Evolutionary conservation across 805 yeast species (phyloP), one percentile per base, ranked within the genome.

Genomic region (Isabelozyma heimii): DNA sequence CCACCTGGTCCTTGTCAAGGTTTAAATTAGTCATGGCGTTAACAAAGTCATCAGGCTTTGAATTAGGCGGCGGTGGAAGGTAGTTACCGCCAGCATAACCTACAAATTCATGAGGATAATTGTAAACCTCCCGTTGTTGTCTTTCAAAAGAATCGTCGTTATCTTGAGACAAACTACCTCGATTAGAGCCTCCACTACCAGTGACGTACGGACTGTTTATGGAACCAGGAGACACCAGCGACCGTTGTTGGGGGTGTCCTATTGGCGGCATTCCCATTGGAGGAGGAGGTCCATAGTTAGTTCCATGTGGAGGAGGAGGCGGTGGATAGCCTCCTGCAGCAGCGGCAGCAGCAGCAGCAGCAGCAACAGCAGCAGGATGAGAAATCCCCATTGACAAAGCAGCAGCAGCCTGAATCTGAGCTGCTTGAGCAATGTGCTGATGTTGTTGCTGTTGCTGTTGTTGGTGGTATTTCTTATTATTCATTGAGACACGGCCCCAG

Each of bases 401-500:
- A 24, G 71, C 68, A 2, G 70, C 73, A 2, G 69, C 70, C 50
- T 69, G 73, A 52, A 70, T 55, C 44, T 65, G 75, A 1, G 71
- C 65, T 30, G 72, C 66, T 45, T 65, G 73, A 3, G 66, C 66
- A 41, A 57, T 60, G 42, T 62, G 65, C 13, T 61, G 24, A 2
- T 20, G 24, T 20, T 20, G 24, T 6, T 20, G 24, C 1, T 20
- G 24, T 20, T 20, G 67, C 37, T 64, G 70, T 44, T 61, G 67
- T 35, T 61, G 66, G 30, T 67, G 71, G 49, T 54, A 69, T 49
- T 62, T 66, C 44, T 64, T 67, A 52, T 67, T 67, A 50, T 61
- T 63, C 42, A 55, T 48, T 1, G 72, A 69, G 8, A 65, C 76
- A 56, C 90, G 79, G 28, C 97, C 97, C 97, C 97, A 91, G 46